A percentile compares a stretch with the other conserved stretches of the same genome.
Evolutionary conservation across 768 basidiomycete genomes (phyloP).

Genomic region (Suillus subluteus): DNA sequence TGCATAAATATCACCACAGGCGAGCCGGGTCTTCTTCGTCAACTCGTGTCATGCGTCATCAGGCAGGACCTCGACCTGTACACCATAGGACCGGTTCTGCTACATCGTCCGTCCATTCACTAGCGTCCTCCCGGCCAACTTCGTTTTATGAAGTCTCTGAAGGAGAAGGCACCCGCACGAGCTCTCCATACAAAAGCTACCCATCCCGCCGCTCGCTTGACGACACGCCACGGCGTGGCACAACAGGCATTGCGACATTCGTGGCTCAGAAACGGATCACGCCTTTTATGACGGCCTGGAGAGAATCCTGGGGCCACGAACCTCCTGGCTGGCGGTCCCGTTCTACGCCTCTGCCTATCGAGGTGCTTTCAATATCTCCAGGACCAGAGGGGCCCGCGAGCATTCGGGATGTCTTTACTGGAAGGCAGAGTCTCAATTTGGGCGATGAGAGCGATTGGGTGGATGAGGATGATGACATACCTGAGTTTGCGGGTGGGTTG

Average conservation of each 20-base stretch:
- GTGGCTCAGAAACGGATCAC: conserved; percentile 82
- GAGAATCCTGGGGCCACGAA: conserved; percentile 86
- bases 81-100: conserved; percentile 79
- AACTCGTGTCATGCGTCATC: conserved; percentile 77
- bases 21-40: conserved; percentile 82
- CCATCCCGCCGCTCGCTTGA: conserved; percentile 53
- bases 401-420: conserved; percentile 83
- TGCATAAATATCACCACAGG: conserved; percentile 75
- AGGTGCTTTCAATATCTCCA: conserved; percentile 75
- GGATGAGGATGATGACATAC: conserved; percentile 79
- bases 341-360: conserved; percentile 66
- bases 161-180: conserved; percentile 60
- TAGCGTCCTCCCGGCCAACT: conserved; percentile 73
- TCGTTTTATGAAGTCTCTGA: conserved; percentile 81
- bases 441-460: conserved; percentile 90
- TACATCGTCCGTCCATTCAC: conserved; percentile 77
- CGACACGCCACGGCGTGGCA: conserved; percentile 44
- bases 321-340: conserved; percentile 84
- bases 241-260: conserved; percentile 58
- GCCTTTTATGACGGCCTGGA: conserved; percentile 82
- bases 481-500: conserved; percentile 76
- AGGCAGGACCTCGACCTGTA: conserved; percentile 44
- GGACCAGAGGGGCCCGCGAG: conserved; percentile 38
- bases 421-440: conserved; percentile 56
- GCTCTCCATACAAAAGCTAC: conserved; percentile 63